Base-by-base conservation (phyloP, 768 basidiomycete species). In the Boletus patriciae region DNA sequence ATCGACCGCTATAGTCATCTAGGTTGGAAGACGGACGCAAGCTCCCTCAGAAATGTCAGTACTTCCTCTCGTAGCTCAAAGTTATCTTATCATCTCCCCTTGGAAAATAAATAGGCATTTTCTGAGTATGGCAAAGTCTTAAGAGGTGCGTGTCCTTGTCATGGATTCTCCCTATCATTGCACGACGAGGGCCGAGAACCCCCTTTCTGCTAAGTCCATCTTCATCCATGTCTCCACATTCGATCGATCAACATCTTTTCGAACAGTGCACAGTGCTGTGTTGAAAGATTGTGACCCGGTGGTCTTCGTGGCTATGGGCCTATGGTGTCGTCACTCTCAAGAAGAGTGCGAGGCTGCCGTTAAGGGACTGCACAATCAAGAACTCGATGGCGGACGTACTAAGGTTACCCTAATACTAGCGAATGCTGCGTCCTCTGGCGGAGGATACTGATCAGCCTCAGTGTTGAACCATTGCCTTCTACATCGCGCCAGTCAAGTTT, bases 311-410 rank as follows among this genome's bases (percentile, higher is more conserved):
- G 82, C n/a, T n/a, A n/a, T n/a, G n/a, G n/a, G n/a, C n/a, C 60
- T 83, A 83, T 70, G 82, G 81, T 54, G 83, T 83, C 62, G 82
- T 83, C 60, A 80, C 76, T 41, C 77, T 69, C 43, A n/a, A n/a
- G 3, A 31, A 4, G 45, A 46, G 0, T 73, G 81, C 62, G 82
- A 82, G 2, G 68, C 70, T 54, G 80, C 82, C 37, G 81, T 83
- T 65, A 10, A 25, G 7, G 67, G 46, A 44, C 64, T 82, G 68
- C 69, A 83, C 66, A 82, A 83, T 8, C 76, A 78, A 60, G 81
- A 82, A 0, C 71, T 83, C 13, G 83, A 84, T 64, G 81, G 82
- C 53, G 79, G 83, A 53, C 72, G 78, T 43, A 63, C 84, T 71
- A 79, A 76, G 61, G 82, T 83, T 58, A 83, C 82, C 75, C 58